These are phyloP conservation scores for Drechslera avenae DNA, from an alignment of 2,329 filamentous ascomycete species.

Conservation along the genomic window DNA sequence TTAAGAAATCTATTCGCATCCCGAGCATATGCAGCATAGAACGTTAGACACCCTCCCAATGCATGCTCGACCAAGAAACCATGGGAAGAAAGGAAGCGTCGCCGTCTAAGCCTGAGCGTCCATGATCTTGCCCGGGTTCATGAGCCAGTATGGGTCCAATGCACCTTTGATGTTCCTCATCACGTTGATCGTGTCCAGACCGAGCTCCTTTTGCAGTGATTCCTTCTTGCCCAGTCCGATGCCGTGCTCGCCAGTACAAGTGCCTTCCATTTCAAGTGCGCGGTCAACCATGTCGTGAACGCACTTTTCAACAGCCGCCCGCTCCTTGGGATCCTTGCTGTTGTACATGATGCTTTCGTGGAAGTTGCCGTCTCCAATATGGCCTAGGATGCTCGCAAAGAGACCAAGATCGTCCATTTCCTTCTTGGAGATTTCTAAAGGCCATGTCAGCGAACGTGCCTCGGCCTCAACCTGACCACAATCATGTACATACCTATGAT, in stretches of 20 bases:
- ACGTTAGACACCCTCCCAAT: conserved; percentile 30
- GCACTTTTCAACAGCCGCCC: conserved; percentile 75
- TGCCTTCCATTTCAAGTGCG: conserved; percentile 93
- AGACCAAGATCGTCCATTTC: conserved; percentile 85
- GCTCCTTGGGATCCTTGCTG: conserved; percentile 69
- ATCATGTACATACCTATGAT: conserved; percentile 61
- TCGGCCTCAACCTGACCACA: neutral
- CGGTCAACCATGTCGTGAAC: conserved; percentile 89
- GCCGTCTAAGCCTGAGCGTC: conserved; percentile 53
- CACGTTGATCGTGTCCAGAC: conserved; percentile 76
- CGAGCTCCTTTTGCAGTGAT: conserved; percentile 77
- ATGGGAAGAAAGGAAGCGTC: neutral
- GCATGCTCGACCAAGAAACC: conserved; percentile 11
- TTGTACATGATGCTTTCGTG: conserved; percentile 93
- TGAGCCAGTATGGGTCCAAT: conserved; percentile 82
- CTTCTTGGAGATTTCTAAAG: conserved; percentile 78
- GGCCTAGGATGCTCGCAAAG: conserved; percentile 85
- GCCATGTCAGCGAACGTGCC: conserved; percentile 13
- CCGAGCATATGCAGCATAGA: conserved; percentile 14
- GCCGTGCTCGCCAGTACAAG: conserved; percentile 87
- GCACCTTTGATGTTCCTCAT: conserved; percentile 86
- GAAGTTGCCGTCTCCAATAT: conserved; percentile 94
- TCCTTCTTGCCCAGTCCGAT: conserved; percentile 87
- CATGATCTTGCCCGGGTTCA: conserved; percentile 94
- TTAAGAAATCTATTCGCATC: conserved; percentile 3